These are phyloP conservation scores for Dipsacomyces acuminosporus DNA, from an alignment of 371 early-diverging fungal genomes.

Conservation along the genomic window DNA sequence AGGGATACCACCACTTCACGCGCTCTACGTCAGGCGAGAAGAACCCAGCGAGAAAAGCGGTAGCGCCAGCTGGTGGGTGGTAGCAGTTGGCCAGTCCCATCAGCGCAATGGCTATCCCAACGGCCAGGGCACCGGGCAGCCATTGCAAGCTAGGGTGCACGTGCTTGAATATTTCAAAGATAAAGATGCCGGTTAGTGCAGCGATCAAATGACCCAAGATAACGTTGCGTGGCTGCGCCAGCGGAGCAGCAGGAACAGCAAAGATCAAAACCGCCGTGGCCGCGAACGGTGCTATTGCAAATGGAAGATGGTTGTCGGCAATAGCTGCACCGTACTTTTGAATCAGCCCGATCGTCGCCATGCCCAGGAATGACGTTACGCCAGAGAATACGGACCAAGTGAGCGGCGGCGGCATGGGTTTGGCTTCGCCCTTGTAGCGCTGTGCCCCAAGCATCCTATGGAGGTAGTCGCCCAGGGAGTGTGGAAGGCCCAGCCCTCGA, in stretches of 20 bases:
- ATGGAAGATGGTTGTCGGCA: constrained; percentile 33
- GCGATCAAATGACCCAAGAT: constrained; percentile 62
- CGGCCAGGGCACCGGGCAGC: constrained; percentile 64
- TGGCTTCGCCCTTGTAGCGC: constrained; percentile 13
- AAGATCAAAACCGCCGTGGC: constrained; percentile 67
- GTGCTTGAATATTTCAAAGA: constrained; percentile 55
- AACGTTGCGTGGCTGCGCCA: constrained; percentile 68
- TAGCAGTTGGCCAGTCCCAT: constrained; percentile 69
- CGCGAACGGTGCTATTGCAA: constrained; percentile 46
- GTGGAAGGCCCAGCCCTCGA: constrained; percentile 23
- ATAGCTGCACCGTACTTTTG: constrained; percentile 37
- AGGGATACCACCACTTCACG: constrained; percentile 44
- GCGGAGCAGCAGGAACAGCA: constrained; percentile 64
- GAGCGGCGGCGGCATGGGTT: constrained; percentile 23
- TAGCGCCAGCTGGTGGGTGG: constrained; percentile 73
- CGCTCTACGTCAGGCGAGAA: constrained; percentile 10
- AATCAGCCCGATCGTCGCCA: constrained; percentile 21
- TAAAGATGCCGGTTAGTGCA: constrained; percentile 58
- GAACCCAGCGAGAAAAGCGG: constrained; percentile 66
- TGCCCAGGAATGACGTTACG: constrained; percentile 29
- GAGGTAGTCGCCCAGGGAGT: constrained; percentile 12
- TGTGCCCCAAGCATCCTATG: constrained; percentile 37
- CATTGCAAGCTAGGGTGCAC: constrained; percentile 54
- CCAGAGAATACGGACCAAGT: constrained; percentile 31
- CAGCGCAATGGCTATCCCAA: constrained; percentile 56